These are phyloP conservation scores for Diaporthe australafricana DNA, from an alignment of 2,329 filamentous ascomycete genomes.

Conservation along the genomic window DNA sequence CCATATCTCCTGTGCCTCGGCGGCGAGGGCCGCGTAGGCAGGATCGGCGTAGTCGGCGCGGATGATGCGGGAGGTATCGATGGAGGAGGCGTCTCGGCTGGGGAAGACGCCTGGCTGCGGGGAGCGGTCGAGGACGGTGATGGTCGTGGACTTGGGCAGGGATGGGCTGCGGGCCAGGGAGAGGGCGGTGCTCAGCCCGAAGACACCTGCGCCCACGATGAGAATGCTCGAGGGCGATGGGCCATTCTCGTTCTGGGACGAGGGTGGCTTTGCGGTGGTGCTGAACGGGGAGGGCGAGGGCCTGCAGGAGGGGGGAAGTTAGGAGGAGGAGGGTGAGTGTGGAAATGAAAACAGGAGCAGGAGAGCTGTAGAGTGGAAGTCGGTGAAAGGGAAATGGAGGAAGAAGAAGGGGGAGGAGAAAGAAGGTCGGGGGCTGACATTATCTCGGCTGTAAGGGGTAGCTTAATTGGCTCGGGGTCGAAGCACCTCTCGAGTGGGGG, in stretches of 20 bases:
- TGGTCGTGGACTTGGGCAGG: slow-evolving; percentile 60
- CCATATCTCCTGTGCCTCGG: slow-evolving; percentile 77
- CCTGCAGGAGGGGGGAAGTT: slow-evolving; percentile 22
- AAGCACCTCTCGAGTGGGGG: not conserved
- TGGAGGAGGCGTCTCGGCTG: slow-evolving; percentile 68
- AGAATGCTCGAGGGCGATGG: slow-evolving; percentile 65
- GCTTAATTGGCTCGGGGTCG: slow-evolving; percentile 26
- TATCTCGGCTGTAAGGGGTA: slow-evolving; percentile 27
- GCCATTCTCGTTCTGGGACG: slow-evolving; percentile 6
- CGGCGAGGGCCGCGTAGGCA: slow-evolving; percentile 80
- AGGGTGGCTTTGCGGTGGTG: slow-evolving; percentile 32
- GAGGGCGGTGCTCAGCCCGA: slow-evolving; percentile 72
- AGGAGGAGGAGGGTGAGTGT: not conserved
- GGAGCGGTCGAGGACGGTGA: slow-evolving; percentile 71
- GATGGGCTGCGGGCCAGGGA: slow-evolving; percentile 73
- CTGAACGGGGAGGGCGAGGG: slow-evolving; percentile 33
- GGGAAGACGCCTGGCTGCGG: slow-evolving; percentile 62
- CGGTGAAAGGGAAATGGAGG: slow-evolving; percentile 30
- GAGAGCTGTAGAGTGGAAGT: slow-evolving; percentile 10
- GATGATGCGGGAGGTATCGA: slow-evolving; percentile 74
- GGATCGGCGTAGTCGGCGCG: slow-evolving; percentile 84
- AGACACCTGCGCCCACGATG: slow-evolving; percentile 76
- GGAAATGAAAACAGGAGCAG: not conserved
- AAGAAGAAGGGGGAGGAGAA: slow-evolving; percentile 25
- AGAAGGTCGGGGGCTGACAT: slow-evolving; percentile 31